Evolutionary conservation across 2,329 filamentous ascomycete genomes (phyloP).

Genomic region (Hypoxylon sp.): DNA sequence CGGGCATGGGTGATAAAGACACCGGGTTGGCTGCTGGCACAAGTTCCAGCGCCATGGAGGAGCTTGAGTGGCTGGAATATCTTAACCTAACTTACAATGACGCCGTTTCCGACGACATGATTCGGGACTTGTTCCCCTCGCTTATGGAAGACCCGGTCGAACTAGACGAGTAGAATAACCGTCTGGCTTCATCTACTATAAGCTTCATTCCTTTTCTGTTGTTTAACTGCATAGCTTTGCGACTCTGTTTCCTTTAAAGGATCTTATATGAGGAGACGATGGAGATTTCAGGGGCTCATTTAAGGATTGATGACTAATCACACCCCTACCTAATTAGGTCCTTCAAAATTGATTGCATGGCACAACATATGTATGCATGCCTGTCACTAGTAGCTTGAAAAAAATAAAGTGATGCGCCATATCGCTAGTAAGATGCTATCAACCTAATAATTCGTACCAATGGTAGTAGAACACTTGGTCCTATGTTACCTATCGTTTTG

Average conservation of each 20-base stretch:
- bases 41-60: not conserved
- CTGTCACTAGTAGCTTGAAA: not conserved
- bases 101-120: not conserved
- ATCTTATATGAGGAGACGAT: not conserved
- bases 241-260: not conserved
- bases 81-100: not conserved
- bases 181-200: not conserved
- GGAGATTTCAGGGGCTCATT: not conserved
- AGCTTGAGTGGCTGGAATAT: not conserved
- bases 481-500: not conserved
- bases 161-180: not conserved
- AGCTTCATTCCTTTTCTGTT: not conserved
- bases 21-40: not conserved
- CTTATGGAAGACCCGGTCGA: not conserved
- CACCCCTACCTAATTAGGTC: not conserved
- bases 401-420: not conserved
- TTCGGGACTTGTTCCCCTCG: not conserved
- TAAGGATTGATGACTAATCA: conserved; percentile 5
- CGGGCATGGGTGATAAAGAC: not conserved
- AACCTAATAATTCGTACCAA: not conserved
- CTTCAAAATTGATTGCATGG: not conserved
- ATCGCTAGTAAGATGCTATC: not conserved
- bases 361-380: not conserved
- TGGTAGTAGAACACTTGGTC: not conserved
- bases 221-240: not conserved